These are phyloP conservation scores for Lyophyllum shimeji DNA, from an alignment of 768 basidiomycete genomes.

Conservation along the genomic window DNA sequence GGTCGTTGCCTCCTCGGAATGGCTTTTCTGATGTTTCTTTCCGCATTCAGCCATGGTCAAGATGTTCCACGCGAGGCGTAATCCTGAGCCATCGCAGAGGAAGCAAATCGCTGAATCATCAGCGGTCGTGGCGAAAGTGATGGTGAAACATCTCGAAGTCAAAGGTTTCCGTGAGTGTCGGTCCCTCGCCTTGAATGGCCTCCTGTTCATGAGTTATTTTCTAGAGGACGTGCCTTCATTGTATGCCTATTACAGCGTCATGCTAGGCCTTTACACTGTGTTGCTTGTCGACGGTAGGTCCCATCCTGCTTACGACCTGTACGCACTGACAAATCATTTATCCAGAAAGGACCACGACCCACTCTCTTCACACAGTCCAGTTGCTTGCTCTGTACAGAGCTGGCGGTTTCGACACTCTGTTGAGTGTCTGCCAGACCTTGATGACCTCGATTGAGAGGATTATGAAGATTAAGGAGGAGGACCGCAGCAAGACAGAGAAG, in stretches of 20 bases:
- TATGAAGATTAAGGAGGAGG: constrained; percentile 47
- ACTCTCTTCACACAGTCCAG: constrained; percentile 79
- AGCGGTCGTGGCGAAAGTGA: constrained; percentile 64
- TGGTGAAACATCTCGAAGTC: constrained; percentile 67
- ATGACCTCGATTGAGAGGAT: constrained; percentile 57
- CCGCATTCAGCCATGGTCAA: constrained; percentile 70
- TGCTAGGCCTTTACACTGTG: constrained; percentile 44
- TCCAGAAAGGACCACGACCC: constrained; percentile 73
- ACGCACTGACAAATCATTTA: constrained; percentile 7
- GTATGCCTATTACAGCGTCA: constrained; percentile 47
- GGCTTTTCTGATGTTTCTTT: neutral
- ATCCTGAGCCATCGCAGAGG: constrained; percentile 71
- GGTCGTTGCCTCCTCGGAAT: neutral
- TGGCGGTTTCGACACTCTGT: constrained; percentile 70
- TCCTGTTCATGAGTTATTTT: neutral
- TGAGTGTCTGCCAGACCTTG: constrained; percentile 55
- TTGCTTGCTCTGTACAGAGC: constrained; percentile 70
- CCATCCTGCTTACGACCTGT: constrained; percentile 9
- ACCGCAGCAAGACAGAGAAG: constrained; percentile 54
- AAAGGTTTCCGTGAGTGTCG: constrained; percentile 49
- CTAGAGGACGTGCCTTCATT: constrained; percentile 31
- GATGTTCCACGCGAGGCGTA: constrained; percentile 80
- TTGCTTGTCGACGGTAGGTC: constrained; percentile 48
- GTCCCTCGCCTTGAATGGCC: neutral
- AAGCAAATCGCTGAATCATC: constrained; percentile 76